Evolutionary conservation across 768 basidiomycete genomes (phyloP).

Genomic region (Serendipita sp.): DNA sequence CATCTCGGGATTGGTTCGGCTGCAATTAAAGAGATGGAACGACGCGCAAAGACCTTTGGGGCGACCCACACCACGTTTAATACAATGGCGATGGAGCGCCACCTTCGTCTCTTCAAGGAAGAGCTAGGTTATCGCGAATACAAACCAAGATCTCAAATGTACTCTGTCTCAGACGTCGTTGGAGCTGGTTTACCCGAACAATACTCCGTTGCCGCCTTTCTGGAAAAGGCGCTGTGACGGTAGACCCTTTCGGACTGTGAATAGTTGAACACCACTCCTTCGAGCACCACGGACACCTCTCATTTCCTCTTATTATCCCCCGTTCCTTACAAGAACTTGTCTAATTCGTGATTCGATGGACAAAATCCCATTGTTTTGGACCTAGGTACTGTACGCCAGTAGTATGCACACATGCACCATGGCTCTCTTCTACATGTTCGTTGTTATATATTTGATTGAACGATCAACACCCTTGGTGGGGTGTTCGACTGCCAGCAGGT

Average conservation of each 20-base stretch:
- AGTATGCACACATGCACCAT: neutral
- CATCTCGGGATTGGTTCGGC: conserved; percentile 16
- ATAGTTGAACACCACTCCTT: no score
- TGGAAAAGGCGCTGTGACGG: neutral
- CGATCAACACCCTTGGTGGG: no score
- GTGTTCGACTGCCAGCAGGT: no score
- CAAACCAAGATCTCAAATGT: neutral
- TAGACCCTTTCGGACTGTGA: neutral
- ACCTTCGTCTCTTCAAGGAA: conserved; percentile 1
- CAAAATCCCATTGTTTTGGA: neutral
- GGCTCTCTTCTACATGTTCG: neutral
- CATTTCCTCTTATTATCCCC: no score
- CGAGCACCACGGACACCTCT: no score
- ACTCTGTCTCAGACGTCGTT: neutral
- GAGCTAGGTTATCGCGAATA: neutral
- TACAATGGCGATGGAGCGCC: neutral
- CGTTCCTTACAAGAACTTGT: no score
- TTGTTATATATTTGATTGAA: no score
- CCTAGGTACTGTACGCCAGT: neutral
- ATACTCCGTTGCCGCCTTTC: neutral
- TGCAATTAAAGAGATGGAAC: conserved; percentile 44
- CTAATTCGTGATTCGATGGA: no score
- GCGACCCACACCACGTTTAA: conserved; percentile 3
- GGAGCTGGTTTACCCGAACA: neutral
- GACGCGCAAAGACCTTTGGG: conserved; percentile 31